A percentile compares a stretch with the other conserved stretches of the same genome.
Conservation (phyloP, 176 grass and related monocot species). For the Lolium multiflorum region DNA sequence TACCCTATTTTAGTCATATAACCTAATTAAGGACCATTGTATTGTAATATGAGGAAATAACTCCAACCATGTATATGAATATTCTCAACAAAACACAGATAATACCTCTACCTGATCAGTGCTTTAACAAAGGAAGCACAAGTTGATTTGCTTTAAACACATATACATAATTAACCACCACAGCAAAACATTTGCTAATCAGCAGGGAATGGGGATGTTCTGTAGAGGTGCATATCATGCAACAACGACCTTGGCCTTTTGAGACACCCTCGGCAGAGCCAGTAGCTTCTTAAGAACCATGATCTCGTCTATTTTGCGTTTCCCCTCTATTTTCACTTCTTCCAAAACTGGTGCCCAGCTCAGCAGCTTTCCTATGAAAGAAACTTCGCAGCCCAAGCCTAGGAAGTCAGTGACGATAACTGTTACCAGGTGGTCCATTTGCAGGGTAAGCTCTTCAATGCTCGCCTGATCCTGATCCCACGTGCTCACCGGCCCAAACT, state of each 20-base stretch:
- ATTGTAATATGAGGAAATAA: too few species aligned
- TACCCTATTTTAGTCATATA: too few species aligned
- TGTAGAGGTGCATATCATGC: neutral
- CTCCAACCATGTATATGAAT: neutral
- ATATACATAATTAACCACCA: too few species aligned
- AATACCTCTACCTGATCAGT: neutral
- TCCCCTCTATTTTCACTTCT: neutral
- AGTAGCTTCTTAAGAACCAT: neutral
- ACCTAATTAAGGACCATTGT: too few species aligned
- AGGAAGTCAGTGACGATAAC: neutral
- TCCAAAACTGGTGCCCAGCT: neutral
- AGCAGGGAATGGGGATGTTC: too few species aligned
- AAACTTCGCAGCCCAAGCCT: neutral
- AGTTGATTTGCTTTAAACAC: too few species aligned
- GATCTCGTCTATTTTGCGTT: neutral
- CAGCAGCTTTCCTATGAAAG: neutral
- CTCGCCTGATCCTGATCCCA: neutral
- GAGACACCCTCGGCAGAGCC: neutral
- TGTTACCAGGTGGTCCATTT: neutral
- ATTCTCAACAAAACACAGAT: neutral
- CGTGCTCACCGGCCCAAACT: neutral
- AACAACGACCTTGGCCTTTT: neutral
- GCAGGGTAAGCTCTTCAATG: neutral
- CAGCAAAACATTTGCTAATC: too few species aligned
- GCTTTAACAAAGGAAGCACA: neutral